These are phyloP conservation scores for Pichia exigua DNA, from an alignment of 805 yeast genomes.

Conservation along the genomic window DNA sequence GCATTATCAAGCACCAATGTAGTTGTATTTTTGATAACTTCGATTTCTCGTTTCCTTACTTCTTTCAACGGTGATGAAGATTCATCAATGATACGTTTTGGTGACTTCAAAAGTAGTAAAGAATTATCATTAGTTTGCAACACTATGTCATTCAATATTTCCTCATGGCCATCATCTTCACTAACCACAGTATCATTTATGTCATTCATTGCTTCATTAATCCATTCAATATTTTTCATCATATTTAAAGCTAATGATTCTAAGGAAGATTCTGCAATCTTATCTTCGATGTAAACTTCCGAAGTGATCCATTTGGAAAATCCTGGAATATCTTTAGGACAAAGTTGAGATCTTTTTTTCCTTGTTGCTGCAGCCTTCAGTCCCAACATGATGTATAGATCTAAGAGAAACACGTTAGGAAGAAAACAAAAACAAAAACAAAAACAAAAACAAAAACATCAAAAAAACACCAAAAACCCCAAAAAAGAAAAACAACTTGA, in stretches of 20 bases:
- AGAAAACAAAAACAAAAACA: not conserved
- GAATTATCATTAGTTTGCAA: slow-evolving; percentile 9
- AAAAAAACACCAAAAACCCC: not conserved
- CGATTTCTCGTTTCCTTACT: slow-evolving; percentile 14
- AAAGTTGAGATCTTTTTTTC: not conserved
- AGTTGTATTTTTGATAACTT: slow-evolving; percentile 14
- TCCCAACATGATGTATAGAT: slow-evolving; percentile 22
- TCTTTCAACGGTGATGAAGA: slow-evolving; percentile 15
- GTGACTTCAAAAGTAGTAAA: slow-evolving; percentile 18
- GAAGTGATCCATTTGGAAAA: slow-evolving; percentile 29
- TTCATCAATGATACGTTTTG: slow-evolving; percentile 14
- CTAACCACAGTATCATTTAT: slow-evolving; percentile 1
- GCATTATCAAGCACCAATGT: slow-evolving; percentile 8
- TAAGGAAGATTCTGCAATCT: slow-evolving; percentile 18
- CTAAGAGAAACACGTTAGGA: not conserved
- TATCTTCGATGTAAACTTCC: slow-evolving; percentile 22
- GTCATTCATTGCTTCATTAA: slow-evolving; percentile 23
- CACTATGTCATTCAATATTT: not conserved
- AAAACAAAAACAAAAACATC: not conserved
- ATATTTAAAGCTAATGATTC: slow-evolving; percentile 20
- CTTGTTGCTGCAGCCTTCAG: slow-evolving; percentile 17
- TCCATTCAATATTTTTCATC: slow-evolving; percentile 24
- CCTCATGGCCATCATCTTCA: not conserved
- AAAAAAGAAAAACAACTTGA: not conserved
- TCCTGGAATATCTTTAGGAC: slow-evolving; percentile 20